Base-by-base conservation (phyloP, 306 rosid species). In the Sechiopsis laciniata region DNA sequence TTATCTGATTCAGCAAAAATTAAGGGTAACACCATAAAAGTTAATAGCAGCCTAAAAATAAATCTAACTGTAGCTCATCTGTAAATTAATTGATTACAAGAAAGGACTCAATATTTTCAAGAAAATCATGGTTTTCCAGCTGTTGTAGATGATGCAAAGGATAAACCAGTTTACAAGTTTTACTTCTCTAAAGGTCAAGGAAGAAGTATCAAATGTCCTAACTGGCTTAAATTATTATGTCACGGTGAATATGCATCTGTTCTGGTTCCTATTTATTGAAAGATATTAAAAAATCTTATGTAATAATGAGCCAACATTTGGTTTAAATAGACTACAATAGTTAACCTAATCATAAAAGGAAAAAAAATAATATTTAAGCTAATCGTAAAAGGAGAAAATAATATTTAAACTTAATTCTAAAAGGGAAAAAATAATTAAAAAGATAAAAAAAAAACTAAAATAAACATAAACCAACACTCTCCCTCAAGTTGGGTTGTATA, bases 1-100 rank as follows among this genome's bases (percentile, higher is more conserved):
- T 46, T 46, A 68, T 68, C 73, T 68, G 57, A 48, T 48, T 48
- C 42, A 13, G 42, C 24, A 70, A 70, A 42, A 51, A 22, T 12
- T 45, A 70, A 70, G 59, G 74, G 10, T 69, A 26, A 5, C 9
- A 70, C 11, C n/a, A 16, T n/a, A 35, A 6, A 50, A 50, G 42
- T 51, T 51, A 22, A 70, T 16, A 51, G 26, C 0, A 69, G 46
- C 59, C 52, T 22, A 22, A 69, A 69, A 12, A 69, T 11, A 46
- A 45, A 45, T 2, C 10, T 58, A 22, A 60, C 42, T 14, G 32
- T 24, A 59, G 19, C 15, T 66, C 17, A 20, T 20, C 55, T 66
- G 6, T 20, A 45, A 10, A 67, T 45, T 67, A 67, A 67, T 20
- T 42, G 53, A 21, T 42, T 40, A 42, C 16, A 0, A 42, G 71